Conservation (phyloP, 2,329 filamentous ascomycete species). For the Plectosphaerella cucumerina region DNA sequence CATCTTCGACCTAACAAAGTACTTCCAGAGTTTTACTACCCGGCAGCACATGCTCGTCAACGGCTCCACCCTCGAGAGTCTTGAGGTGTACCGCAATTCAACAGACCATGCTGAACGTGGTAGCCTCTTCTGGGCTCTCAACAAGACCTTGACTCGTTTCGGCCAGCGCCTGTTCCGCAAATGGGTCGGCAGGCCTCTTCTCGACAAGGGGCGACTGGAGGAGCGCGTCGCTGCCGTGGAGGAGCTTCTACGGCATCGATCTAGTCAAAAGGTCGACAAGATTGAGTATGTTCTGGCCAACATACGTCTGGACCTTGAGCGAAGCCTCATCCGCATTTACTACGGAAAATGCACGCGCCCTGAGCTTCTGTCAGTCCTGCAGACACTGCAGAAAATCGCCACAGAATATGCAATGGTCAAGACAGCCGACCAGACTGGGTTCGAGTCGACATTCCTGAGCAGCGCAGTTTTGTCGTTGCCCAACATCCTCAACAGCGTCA, state of each 20-base stretch:
- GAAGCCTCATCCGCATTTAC: conserved; percentile 90
- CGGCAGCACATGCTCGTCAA: conserved; percentile 94
- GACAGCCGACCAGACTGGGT: conserved; percentile 62
- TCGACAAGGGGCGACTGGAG: conserved; percentile 71
- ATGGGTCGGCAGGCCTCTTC: conserved; percentile 88
- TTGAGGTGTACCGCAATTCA: conserved; percentile 94
- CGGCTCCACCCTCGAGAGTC: conserved; percentile 86
- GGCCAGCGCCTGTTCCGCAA: conserved; percentile 84
- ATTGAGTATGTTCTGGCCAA: conserved; percentile 67
- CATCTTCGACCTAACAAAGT: conserved; percentile 93
- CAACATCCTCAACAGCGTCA: conserved; percentile 67
- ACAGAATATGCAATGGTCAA: conserved; percentile 70
- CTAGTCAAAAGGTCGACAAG: conserved; percentile 65
- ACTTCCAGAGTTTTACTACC: conserved; percentile 93
- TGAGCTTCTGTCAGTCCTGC: conserved; percentile 79
- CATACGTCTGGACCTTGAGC: conserved; percentile 80
- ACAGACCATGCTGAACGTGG: conserved; percentile 83
- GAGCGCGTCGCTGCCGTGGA: conserved; percentile 80
- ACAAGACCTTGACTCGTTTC: conserved; percentile 87
- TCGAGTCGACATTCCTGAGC: conserved; percentile 64
- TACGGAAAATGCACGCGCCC: conserved; percentile 93
- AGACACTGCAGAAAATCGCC: conserved; percentile 78
- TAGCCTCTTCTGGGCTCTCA: conserved; percentile 91
- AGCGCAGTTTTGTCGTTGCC: conserved; percentile 73
- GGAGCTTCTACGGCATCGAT: conserved; percentile 70